Evolutionary conservation across 768 basidiomycete species (phyloP), one percentile per base, ranked within the genome.

Genomic region (Lactarius evosmus): DNA sequence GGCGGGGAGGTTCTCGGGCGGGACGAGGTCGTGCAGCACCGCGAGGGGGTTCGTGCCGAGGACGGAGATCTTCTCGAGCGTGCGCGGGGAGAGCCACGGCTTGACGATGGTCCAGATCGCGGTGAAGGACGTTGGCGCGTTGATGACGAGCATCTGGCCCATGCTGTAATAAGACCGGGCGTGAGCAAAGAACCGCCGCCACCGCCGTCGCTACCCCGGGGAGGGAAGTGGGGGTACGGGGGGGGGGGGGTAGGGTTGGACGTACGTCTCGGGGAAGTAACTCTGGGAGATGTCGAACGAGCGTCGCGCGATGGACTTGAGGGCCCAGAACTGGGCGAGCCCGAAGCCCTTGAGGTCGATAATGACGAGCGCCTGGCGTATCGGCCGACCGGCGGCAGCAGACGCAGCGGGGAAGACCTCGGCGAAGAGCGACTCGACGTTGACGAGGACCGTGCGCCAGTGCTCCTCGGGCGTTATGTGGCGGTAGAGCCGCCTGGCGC

Each of bases 221-320:
- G n/a, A n/a, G n/a, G n/a, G 34, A 27, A 54, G 22, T 2, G 8
- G 8, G 19, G 29, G 9, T 5, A 59, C 27, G 17, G 38, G 34
- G 29, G 22, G 19, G 22, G 41, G 25, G 8, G 62, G 46, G 12
- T 34, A 59, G 25, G 4, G 54, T 51, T 30, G n/a, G 29, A 71
- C 82, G 58, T 70, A 90, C 88, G 86, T 85, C 71, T 91, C 89
- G 1, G 89, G 89, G 66, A 80, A 91, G 73, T 88, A 91, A 68
- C 89, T 87, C 73, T 91, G 89, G 2, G 88, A 89, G 60, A 91
- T 78, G 67, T 89, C 87, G 72, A 91, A 88, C 7, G 85, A 83
- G 56, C 73, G 75, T 55, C 83, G 78, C 27, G 80, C 80, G n/a
- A 90, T 76, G 50, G 79, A 75, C 71, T 86, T 88, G 77, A 89